Evolutionary conservation across 2,329 filamentous ascomycete species (phyloP).

Genomic region (Talaromyces sp.): DNA sequence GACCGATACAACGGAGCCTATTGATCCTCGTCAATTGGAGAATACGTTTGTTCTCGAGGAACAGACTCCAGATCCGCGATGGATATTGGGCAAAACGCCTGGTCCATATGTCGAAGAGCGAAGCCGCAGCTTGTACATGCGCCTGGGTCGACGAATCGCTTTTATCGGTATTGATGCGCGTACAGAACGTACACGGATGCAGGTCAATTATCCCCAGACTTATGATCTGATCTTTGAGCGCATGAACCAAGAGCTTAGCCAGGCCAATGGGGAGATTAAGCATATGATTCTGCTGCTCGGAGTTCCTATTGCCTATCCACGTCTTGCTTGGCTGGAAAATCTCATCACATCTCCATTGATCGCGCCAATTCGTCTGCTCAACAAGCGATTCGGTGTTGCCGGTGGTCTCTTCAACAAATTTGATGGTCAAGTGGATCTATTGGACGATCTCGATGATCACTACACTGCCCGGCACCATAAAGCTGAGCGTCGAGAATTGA

Average conservation of each 20-base stretch:
- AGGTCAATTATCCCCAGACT: constrained; percentile 77
- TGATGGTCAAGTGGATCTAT: constrained; percentile 66
- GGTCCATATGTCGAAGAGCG: constrained; percentile 62
- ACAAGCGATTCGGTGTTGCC: constrained; percentile 81
- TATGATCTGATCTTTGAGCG: constrained; percentile 57
- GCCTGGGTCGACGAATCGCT: constrained; percentile 60
- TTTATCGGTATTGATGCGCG: constrained; percentile 57
- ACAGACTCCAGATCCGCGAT: constrained; percentile 61
- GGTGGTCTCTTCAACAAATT: constrained; percentile 90
- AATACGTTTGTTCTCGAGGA: constrained; percentile 65
- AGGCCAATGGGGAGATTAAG: constrained; percentile 53
- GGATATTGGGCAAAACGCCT: constrained; percentile 70
- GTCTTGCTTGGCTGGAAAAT: constrained; percentile 94
- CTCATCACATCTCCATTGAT: constrained; percentile 81
- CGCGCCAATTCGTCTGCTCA: constrained; percentile 80
- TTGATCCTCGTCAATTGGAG: constrained; percentile 66
- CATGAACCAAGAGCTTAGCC: constrained; percentile 48
- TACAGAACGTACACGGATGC: constrained; percentile 78
- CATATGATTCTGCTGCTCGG: constrained; percentile 61
- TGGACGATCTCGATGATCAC: constrained; percentile 63
- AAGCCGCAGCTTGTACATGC: constrained; percentile 58
- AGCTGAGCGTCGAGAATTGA: constrained; percentile 69
- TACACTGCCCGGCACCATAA: constrained; percentile 93
- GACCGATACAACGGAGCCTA: constrained; percentile 57
- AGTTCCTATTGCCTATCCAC: constrained; percentile 65